Evolutionary conservation across 805 yeast species (phyloP).

Genomic region (Barnettozyma californica): DNA sequence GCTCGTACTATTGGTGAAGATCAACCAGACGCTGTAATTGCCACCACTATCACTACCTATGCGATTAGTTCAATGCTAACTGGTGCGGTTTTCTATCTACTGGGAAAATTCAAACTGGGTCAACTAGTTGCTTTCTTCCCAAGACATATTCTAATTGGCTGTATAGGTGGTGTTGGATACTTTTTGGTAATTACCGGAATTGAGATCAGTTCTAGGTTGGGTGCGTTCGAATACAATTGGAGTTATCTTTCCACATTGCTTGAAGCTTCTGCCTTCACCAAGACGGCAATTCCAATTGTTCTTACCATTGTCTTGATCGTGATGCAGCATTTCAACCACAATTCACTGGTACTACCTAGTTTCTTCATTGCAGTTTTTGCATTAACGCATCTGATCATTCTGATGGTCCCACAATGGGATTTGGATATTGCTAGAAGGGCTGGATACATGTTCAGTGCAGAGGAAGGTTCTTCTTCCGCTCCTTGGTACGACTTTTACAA

Average conservation of each 20-base stretch:
- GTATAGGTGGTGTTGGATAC: conserved; percentile 98
- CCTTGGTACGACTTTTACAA: conserved; percentile 91
- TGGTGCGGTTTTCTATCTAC: conserved; percentile 68
- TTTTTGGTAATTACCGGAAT: conserved; percentile 85
- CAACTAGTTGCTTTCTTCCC: conserved; percentile 93
- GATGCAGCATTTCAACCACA: conserved; percentile 55
- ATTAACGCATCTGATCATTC: conserved; percentile 63
- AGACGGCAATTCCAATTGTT: conserved; percentile 67
- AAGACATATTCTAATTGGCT: conserved; percentile 90
- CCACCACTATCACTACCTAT: conserved; percentile 84
- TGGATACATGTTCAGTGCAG: conserved; percentile 77
- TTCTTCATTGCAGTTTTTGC: conserved; percentile 70
- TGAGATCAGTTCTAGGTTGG: conserved; percentile 81
- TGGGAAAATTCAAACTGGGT: conserved; percentile 81
- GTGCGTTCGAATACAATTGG: conserved; percentile 60
- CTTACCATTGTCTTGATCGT: conserved; percentile 57
- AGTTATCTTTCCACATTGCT: conserved; percentile 47
- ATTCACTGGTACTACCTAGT: conserved; percentile 74
- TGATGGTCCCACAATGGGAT: conserved; percentile 59
- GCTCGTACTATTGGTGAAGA: conserved; percentile 48
- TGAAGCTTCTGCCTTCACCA: conserved; percentile 40
- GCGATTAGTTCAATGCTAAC: conserved; percentile 82
- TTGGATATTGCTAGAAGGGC: conserved; percentile 54
- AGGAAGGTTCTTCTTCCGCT: conserved; percentile 49
- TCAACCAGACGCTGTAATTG: conserved; percentile 49